A percentile compares a stretch with the other conserved stretches of the same genome.
phyloP scores from a whole-genome alignment of 306 rosid genomes.

The Quercus agrifolia region DNA sequence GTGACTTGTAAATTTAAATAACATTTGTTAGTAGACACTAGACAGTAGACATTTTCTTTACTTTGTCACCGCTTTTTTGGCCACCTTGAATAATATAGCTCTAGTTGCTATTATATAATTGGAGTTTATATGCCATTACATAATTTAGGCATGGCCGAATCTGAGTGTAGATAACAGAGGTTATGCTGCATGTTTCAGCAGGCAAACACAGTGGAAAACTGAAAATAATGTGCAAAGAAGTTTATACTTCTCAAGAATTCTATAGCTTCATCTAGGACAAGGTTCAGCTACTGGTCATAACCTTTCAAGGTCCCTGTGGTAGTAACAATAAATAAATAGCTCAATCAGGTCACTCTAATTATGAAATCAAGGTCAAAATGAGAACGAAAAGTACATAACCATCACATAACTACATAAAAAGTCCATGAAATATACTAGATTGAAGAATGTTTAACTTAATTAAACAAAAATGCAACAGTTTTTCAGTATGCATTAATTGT shows the following conservation, averaged over 20 bases:
- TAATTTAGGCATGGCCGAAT: neutral
- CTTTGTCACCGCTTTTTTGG: neutral
- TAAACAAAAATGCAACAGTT: neutral
- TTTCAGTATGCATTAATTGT: neutral
- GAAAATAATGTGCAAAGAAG: neutral
- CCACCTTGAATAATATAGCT: neutral
- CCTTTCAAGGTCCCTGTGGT: no score
- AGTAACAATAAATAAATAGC: no score
- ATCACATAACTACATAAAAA: no score
- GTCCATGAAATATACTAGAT: no score
- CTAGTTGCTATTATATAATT: neutral
- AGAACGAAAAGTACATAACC: no score
- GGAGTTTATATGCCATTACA: neutral
- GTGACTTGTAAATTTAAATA: neutral
- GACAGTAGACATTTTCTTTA: neutral
- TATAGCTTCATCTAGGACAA: no score
- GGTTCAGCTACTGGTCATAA: no score
- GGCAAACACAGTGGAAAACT: neutral
- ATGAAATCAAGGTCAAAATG: no score
- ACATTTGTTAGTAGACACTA: neutral
- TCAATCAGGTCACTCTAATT: no score
- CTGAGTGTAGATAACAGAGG: neutral
- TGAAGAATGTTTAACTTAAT: neutral
- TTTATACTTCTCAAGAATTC: no score
- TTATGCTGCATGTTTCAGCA: neutral